phyloP scores from a whole-genome alignment of 2,329 filamentous ascomycete species.

The Beauveria asiatica region DNA sequence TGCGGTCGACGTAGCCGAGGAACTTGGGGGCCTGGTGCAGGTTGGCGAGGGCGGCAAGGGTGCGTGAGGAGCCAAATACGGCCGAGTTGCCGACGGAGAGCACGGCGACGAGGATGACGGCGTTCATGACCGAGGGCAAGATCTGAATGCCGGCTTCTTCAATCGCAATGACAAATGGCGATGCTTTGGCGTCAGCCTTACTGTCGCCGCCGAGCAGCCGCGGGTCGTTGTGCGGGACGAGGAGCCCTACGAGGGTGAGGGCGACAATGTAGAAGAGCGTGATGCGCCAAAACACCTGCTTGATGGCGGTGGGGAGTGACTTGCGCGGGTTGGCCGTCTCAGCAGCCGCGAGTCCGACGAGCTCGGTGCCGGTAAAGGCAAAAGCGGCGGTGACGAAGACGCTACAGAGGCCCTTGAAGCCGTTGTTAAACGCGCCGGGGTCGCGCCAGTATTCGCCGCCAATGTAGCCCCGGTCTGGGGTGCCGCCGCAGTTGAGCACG shows the following conservation, averaged over 20 bases:
- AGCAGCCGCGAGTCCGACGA: slow-evolving; percentile 68
- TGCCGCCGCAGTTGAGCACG: slow-evolving; percentile 76
- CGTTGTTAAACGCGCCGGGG: slow-evolving; percentile 78
- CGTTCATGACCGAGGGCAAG: slow-evolving; percentile 85
- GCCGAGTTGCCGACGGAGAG: slow-evolving; percentile 87
- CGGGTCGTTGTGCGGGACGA: slow-evolving; percentile 65
- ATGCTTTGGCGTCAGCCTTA: slow-evolving; percentile 62
- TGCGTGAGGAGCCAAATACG: slow-evolving; percentile 85
- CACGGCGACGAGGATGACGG: slow-evolving; percentile 86
- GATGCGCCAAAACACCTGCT: slow-evolving; percentile 94
- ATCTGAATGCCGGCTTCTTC: slow-evolving; percentile 72
- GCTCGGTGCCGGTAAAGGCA: slow-evolving; percentile 66
- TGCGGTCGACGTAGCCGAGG: slow-evolving; percentile 72
- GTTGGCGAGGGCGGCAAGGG: slow-evolving; percentile 80
- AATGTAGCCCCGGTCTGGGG: slow-evolving; percentile 65
- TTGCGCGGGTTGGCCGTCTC: slow-evolving; percentile 74
- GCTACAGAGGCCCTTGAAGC: slow-evolving; percentile 74
- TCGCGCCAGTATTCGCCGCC: slow-evolving; percentile 68
- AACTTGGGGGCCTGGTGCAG: slow-evolving; percentile 73
- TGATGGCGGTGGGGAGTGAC: slow-evolving; percentile 76
- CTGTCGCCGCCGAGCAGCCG: slow-evolving; percentile 49
- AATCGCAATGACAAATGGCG: slow-evolving; percentile 91
- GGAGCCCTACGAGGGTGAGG: slow-evolving; percentile 68
- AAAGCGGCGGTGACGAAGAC: slow-evolving; percentile 73
- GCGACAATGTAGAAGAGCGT: slow-evolving; percentile 83